Base-by-base conservation (phyloP, 2,329 filamentous ascomycete species). In the Reticulascus tulasneorum region DNA sequence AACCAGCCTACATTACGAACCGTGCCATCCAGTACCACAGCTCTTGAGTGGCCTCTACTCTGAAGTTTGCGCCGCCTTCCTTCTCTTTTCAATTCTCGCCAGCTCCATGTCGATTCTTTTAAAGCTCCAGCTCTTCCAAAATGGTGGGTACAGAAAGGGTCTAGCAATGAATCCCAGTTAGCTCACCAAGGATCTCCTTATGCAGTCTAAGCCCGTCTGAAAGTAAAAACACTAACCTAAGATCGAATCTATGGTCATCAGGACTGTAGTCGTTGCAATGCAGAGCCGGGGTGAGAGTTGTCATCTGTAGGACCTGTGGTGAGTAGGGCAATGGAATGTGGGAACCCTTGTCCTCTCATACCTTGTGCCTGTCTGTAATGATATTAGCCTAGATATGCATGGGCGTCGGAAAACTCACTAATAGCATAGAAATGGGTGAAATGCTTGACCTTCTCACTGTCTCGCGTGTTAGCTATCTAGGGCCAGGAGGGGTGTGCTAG, bases 391-490 rank as follows among this genome's bases (percentile, higher is more conserved):
- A 10, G 9, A 6, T n/a, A 9, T 13, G 21, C 19, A n/a, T n/a
- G 12, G 6, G 3, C 13, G 5, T n/a, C 9, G 20, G 4, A 9
- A 4, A 2, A 44, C 35, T 44, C 28, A 40, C 46, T 36, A 50
- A 82, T 77, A 1, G 70, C 67, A 51, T 83, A 81, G 50, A 69
- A 77, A 45, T 60, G 62, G 52, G 63, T 69, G 53, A 74, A 74
- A 16, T 58, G 56, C 45, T 60, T 62, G 37, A 62, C 58, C 40
- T 62, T 47, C 9, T 46, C 30, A n/a, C n/a, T n/a, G n/a, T n/a
- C n/a, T 7, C 9, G 9, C 11, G 8, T 10, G 7, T 12, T 17
- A 28, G 7, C 9, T 18, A 17, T 6, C 10, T 16, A 6, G 10
- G 21, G 27, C 27, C 27, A 19, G 9, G 9, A n/a, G 25, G 17